Evolutionary conservation across 2,329 filamentous ascomycete genomes (phyloP), one percentile per base, ranked within the genome.

Genomic region (Xylaria sp.): DNA sequence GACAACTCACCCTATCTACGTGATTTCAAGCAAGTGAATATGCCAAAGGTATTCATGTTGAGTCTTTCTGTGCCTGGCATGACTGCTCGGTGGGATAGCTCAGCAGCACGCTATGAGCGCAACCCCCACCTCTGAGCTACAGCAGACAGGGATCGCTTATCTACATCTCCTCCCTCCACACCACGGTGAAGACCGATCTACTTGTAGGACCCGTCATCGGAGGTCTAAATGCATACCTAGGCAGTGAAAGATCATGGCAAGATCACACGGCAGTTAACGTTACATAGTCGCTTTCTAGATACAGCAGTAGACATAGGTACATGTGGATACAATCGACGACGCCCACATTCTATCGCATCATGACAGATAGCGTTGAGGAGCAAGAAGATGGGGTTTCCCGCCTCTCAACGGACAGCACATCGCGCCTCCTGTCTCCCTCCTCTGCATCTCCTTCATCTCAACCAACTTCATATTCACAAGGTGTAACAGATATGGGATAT

Each of bases 351-450:
- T n/a, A n/a, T n/a, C 12, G 25, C 40, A 55, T 19, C 42, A 46
- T 40, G 46, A 35, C 35, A 51, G 33, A 38, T 15, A 40, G 33
- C 17, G 17, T 6, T 19, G 49, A 40, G 2, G 49, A 40, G 2
- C 46, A 19, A 9, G 47, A 19, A 9, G 47, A 51, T n/a, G 45
- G 11, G n/a, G 28, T 33, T 14, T 47, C 47, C 15, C 49, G 54
- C 14, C 28, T n/a, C 21, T 65, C 65, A 2, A 51, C 11, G 12
- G 53, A 57, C 25, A 67, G 62, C 38, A 54, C 46, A 43, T 21
- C 47, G 6, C 47, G 6, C 28, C 57, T 67, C 31, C 56, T 63
- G 25, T 21, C 31, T 40, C 9, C 53, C 15, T 37, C 21, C 8
- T 31, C 46, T 35, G n/a, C 25, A 15, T 25, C 42, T 12, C 9